These are phyloP conservation scores for Bocquillonia castaneifolia DNA, from an alignment of 441 rosid genomes.

Conservation along the genomic window DNA sequence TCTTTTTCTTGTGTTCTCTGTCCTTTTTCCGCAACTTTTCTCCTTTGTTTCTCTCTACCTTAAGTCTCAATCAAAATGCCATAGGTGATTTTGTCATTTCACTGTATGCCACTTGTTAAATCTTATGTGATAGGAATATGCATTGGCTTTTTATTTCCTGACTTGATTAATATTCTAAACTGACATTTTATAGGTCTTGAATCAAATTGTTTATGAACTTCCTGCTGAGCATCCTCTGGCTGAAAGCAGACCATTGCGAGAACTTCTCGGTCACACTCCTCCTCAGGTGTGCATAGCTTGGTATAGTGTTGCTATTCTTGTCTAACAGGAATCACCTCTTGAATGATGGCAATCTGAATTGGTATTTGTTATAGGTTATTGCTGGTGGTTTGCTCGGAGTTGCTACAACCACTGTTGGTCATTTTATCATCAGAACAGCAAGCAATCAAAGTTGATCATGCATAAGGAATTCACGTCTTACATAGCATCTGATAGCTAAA, in stretches of 20 bases:
- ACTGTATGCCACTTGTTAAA: neutral
- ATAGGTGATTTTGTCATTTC: constrained; percentile 1
- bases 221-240: constrained; percentile 94
- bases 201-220: constrained; percentile 93
- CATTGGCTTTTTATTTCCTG: neutral
- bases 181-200: constrained; percentile 55
- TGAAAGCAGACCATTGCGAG: constrained; percentile 76
- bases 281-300: constrained; percentile 42
- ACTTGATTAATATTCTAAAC: constrained; percentile 10
- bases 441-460: constrained; percentile 24
- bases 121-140: neutral
- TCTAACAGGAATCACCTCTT: neutral
- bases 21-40: neutral
- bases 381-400: constrained; percentile 79
- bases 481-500: constrained; percentile 12
- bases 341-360: neutral
- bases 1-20: constrained; percentile 9
- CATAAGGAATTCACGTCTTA: constrained; percentile 7
- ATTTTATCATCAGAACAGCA: constrained; percentile 32
- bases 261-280: constrained; percentile 68
- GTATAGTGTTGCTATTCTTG: neutral
- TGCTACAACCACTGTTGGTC: constrained; percentile 47
- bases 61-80: too few species aligned
- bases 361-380: constrained; percentile 51
- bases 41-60: neutral